Conservation (phyloP, 2,329 filamentous ascomycete genomes). For the Colletotrichum lindemuthianum region DNA sequence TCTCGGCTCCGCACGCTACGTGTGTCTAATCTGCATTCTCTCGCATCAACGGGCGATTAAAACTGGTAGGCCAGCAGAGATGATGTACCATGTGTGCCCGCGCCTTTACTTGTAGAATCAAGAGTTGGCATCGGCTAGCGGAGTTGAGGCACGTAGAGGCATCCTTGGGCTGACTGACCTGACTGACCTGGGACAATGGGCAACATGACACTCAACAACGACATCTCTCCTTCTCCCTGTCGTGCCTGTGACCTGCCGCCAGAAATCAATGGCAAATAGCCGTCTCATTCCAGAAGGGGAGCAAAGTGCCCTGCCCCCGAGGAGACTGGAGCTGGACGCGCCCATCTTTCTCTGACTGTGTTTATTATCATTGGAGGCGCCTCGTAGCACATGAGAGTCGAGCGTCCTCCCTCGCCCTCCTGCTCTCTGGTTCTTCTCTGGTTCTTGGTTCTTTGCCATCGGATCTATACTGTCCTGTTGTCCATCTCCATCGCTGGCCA, state of each 20-base stretch:
- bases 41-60: slow-evolving; percentile 13
- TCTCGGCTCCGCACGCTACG: slow-evolving; percentile 30
- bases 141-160: slow-evolving; percentile 6
- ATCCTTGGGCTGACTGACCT: slow-evolving; percentile 3
- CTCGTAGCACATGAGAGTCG: neutral
- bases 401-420: slow-evolving; percentile 4
- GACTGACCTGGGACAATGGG: slow-evolving; percentile 15
- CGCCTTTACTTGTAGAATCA: neutral
- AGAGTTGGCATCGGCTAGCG: no score
- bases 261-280: slow-evolving; percentile 29
- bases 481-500: neutral
- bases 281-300: slow-evolving; percentile 28
- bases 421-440: neutral
- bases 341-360: slow-evolving; percentile 14
- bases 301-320: slow-evolving; percentile 1
- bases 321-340: slow-evolving; percentile 21
- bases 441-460: neutral
- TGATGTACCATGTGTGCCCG: neutral
- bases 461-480: neutral
- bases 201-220: slow-evolving; percentile 19
- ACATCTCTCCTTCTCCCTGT: slow-evolving; percentile 25
- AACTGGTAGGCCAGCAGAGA: no score
- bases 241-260: slow-evolving; percentile 34
- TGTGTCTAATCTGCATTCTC: slow-evolving; percentile 19
- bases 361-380: slow-evolving; percentile 26